Base-by-base conservation (phyloP, 2,329 filamentous ascomycete genomes). In the Sporothrix phasma region DNA sequence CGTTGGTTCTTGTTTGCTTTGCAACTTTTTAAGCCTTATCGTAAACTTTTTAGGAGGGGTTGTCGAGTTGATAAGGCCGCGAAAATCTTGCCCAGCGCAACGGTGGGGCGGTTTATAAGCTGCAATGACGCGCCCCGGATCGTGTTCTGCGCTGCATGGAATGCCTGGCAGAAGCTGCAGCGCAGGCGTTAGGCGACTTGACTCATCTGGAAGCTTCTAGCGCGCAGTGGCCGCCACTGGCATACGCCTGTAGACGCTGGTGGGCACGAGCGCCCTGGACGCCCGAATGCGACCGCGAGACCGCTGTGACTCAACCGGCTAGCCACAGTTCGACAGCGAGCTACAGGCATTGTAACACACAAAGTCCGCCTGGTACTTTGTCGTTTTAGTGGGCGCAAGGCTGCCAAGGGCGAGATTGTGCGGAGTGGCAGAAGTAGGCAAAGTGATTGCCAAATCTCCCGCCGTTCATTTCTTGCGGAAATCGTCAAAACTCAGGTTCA, bases 401-500 rank as follows among this genome's bases (percentile, higher is more conserved):
- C 47, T 53, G 47, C 29, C 31, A 22, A 24, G 7, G 7, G 17
- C n/a, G n/a, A n/a, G n/a, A n/a, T n/a, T n/a, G n/a, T 37, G 8
- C 34, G 8, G 34, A 11, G 34, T 37, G 34, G 34, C 8, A 10
- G 31, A 34, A 3, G 3, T 7, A 34, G 29, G 31, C 10, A 39
- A 8, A 24, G 7, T 13, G 8, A n/a, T n/a, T n/a, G 19, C 19
- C n/a, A 56, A 15, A 31, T 8, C 10, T 37, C 5, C 15, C 2
- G 17, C 2, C 22, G 13, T 31, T 68, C 63, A 67, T 65, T 76
- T 77, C 68, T 76, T 75, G 77, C 81, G 79, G 67, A 85, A 84
- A 71, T 84, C 80, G 34, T 80, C 76, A n/a, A 86, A 77, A 66
- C 79, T 84, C 34, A 85, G 72, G 19, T 75, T 76, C 51, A 77